Evolutionary conservation across 257 asterid genomes (phyloP).

Genomic region (Nicotiana otophora): DNA sequence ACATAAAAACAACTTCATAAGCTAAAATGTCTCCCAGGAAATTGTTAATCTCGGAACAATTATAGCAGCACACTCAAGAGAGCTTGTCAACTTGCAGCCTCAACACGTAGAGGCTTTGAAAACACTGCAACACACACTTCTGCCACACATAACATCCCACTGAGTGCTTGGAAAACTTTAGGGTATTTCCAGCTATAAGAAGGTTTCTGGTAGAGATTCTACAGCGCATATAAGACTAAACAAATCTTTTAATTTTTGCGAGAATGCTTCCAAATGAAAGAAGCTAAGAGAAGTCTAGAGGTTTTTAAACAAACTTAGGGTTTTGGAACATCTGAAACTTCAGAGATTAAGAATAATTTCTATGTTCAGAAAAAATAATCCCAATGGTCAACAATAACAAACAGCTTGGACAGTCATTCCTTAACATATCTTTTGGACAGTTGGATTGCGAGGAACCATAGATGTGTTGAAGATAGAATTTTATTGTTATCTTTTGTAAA

Average conservation of each 20-base stretch:
- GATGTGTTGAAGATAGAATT: neutral
- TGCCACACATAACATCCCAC: neutral
- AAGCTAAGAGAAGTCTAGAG: neutral
- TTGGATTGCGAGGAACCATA: neutral
- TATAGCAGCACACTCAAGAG: neutral
- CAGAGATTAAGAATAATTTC: neutral
- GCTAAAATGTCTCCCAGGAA: neutral
- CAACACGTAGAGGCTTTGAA: neutral
- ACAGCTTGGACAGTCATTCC: neutral
- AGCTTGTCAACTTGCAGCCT: neutral
- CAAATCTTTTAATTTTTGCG: neutral
- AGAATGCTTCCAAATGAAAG: neutral
- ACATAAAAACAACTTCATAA: neutral
- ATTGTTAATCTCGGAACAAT: neutral
- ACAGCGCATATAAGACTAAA: neutral
- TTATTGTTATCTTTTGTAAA: neutral
- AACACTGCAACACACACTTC: neutral
- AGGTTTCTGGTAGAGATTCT: neutral
- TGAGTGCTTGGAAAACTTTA: neutral
- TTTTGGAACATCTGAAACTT: neutral
- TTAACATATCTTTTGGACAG: neutral
- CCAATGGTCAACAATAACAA: too few relatives aligned
- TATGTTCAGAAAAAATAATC: neutral
- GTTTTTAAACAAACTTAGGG: neutral
- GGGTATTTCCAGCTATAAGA: neutral